A percentile compares a stretch with the other conserved stretches of the same genome.
These are phyloP conservation scores for Saccharomyces paradoxus DNA, from an alignment of 805 yeast genomes.

Conservation along the genomic window DNA sequence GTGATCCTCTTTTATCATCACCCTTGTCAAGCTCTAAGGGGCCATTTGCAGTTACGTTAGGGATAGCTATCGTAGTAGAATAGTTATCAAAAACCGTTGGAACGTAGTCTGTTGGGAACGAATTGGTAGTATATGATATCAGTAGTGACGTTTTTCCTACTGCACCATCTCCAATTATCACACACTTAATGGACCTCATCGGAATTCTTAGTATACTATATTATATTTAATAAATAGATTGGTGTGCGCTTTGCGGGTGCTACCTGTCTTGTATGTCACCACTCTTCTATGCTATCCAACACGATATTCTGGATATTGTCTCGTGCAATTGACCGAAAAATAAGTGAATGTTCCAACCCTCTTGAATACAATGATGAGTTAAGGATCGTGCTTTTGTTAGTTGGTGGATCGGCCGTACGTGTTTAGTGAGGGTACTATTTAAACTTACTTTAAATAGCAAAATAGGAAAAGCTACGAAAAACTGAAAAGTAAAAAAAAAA, in stretches of 20 bases:
- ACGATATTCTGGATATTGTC: background rate
- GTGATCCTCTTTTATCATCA: conserved; percentile 4
- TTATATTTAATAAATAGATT: background rate
- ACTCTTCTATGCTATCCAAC: background rate
- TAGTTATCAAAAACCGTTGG: conserved; percentile 94
- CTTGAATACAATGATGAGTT: background rate
- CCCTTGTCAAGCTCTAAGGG: conserved; percentile 34
- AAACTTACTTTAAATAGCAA: background rate
- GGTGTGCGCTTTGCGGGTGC: background rate
- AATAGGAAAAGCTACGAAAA: background rate
- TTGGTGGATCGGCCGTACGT: background rate
- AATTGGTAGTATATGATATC: conserved; percentile 83
- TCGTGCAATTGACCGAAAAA: background rate
- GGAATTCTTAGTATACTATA: background rate
- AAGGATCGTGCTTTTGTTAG: background rate
- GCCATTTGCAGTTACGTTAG: conserved; percentile 13
- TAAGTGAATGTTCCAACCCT: background rate
- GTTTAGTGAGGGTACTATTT: background rate
- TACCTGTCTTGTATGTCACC: background rate
- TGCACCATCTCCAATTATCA: conserved; percentile 91
- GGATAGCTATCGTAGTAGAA: conserved; percentile 65
- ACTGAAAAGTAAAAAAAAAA: background rate
- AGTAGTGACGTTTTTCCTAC: conserved; percentile 89
- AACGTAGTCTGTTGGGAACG: conserved; percentile 86
- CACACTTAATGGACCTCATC: conserved; percentile 86